Evolutionary conservation across 192 early-diverging fungal genomes (phyloP), one percentile per base, ranked within the genome.

Genomic region (Cetraspora pellucida): DNA sequence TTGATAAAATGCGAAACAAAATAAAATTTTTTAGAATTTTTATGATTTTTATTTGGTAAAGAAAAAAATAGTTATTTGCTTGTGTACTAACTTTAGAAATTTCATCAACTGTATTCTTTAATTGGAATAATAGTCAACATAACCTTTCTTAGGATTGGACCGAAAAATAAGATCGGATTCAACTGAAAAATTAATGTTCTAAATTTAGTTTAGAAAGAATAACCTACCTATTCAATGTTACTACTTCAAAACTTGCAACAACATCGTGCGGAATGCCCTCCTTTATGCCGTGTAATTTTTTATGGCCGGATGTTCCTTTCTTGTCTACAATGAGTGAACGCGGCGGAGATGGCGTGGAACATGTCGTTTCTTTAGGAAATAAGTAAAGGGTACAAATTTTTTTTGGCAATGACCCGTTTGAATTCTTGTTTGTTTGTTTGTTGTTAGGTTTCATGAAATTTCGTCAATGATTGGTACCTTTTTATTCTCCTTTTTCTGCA

Each of bases 21-120:
- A 37, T 37, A 3, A 37, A 37, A 3, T 37, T 37, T 37, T 37
- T 37, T 37, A 16, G 47, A 49, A 49, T 19, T 19, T 19, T 13
- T 19, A 13, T 19, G 11, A 10, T 19, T 19, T 52, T 52, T 19
- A 52, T 52, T 52, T 13, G 50, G 50, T 43, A 65, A n/a, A 65
- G 31, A 65, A 43, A 10, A 43, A 43, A 37, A 21, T 44, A 19
- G 28, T n/a, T n/a, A 14, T 65, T 7, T n/a, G 14, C 31, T 31
- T 65, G 63, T 65, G 31, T 2, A 28, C 63, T 30, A 43, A 65
- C 19, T 37, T 28, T 44, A 30, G 63, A 65, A 65, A 65, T 65
- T 65, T 30, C 63, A 30, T 37, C 63, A 65, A 65, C 63, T 65
- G 63, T 65, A 65, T 65, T 65, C 63, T 65, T 31, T 65, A 65